Percentiles rank a stretch among this genome's conserved stretches.
phyloP scores from a whole-genome alignment of 345 rosid genomes.

The Populus ilicifolia region DNA sequence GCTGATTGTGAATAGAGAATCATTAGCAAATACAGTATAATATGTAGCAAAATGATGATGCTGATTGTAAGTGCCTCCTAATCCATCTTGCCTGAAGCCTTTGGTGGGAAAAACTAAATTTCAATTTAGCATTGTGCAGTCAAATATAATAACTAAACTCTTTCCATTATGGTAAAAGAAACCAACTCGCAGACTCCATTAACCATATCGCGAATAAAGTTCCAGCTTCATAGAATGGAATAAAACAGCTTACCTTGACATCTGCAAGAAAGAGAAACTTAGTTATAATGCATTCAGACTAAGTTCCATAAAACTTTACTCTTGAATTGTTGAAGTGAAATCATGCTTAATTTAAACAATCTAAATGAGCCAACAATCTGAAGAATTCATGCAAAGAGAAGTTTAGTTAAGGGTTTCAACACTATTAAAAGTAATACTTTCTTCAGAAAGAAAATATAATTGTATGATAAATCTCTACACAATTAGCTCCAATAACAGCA shows the following conservation, averaged over 20 bases:
- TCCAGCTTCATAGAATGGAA: conserved; percentile 22
- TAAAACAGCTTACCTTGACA: conserved; percentile 73
- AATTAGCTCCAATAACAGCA: not conserved
- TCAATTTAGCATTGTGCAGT: not conserved
- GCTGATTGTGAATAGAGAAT: not conserved
- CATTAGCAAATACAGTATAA: not conserved
- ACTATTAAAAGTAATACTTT: not conserved
- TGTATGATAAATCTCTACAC: not conserved
- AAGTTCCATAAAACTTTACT: not conserved
- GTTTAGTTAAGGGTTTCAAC: not conserved
- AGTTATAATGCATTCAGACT: conserved; percentile 7
- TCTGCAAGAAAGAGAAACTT: conserved; percentile 53
- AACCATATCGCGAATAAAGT: conserved; percentile 20
- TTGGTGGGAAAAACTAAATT: not conserved
- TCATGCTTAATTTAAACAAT: not conserved
- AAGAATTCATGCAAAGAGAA: not conserved
- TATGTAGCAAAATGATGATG: not conserved
- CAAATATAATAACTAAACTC: not conserved
- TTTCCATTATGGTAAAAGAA: not conserved
- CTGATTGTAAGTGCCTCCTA: too few species aligned
- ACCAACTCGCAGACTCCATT: conserved; percentile 14
- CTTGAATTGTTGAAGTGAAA: not conserved
- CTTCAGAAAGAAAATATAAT: not conserved
- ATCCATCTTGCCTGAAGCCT: not conserved
- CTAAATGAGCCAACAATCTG: not conserved